phyloP scores from a whole-genome alignment of 169 alveolate genomes.

The Babesia divergens region DNA sequence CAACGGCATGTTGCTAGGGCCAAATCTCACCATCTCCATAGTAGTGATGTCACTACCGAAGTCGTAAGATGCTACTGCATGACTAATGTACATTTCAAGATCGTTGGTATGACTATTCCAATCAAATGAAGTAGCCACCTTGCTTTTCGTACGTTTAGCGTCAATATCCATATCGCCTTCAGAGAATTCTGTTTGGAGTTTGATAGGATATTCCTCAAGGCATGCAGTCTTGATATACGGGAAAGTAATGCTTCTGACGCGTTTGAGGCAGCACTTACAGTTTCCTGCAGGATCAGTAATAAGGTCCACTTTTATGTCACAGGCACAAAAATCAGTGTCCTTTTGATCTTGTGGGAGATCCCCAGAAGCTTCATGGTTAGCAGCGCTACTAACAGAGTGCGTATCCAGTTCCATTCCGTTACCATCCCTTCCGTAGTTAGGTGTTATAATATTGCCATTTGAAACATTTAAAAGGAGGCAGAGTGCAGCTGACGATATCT shows the following conservation, averaged over 20 bases:
- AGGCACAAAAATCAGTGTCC: background rate
- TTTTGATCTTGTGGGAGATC: background rate
- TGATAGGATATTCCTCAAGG: background rate
- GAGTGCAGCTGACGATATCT: conserved; percentile 6
- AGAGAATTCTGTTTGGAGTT: background rate
- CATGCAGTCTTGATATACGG: background rate
- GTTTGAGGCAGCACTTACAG: conserved; percentile 15
- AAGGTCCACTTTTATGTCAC: background rate
- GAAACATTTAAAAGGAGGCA: conserved; percentile 30
- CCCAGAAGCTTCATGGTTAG: no score
- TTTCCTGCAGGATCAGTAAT: background rate
- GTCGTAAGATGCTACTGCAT: background rate
- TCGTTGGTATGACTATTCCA: background rate
- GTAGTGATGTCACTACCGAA: background rate
- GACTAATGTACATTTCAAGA: background rate
- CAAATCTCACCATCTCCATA: background rate
- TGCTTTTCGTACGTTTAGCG: background rate
- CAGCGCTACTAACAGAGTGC: no score
- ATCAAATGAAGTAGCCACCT: background rate
- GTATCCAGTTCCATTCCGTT: no score
- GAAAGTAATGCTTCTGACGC: background rate
- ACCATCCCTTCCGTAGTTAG: no score
- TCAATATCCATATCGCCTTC: background rate
- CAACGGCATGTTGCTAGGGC: conserved; percentile 30
- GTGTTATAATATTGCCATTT: no score